Evolutionary conservation across 306 rosid genomes (phyloP), one percentile per base, ranked within the genome.

Genomic region (Sicyos baderoa): DNA sequence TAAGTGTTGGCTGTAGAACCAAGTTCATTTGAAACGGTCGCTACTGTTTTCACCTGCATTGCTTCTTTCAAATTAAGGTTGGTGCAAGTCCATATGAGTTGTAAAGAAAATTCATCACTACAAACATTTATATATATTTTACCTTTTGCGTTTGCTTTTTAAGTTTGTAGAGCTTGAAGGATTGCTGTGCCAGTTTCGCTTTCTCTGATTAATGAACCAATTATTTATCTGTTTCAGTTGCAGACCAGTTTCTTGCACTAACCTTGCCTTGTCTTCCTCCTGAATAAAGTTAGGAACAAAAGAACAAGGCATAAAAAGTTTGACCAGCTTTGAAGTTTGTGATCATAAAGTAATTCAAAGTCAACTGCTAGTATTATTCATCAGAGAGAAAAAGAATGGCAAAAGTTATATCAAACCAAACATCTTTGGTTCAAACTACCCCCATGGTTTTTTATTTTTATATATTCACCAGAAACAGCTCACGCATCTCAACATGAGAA

Each of bases 71-170:
- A 77, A 89, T 77, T 58, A 78, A 74, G 75, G 86, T 85, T 79
- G 86, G 83, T 49, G 64, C 79, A 48, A 75, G 53, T 77, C 37
- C 82, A 17, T 50, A 14, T 3, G 15, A 70, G 68, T 32, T 17
- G 23, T 15, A 6, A 5, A 1, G 27, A n/a, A 54, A 14, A 49
- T 14, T 0, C 42, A 35, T 35, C 42, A 35, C 42, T 4, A 35
- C 42, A 35, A 35, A 35, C 42, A 35, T 35, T 7, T 6, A n/a
- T 72, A 3, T 40, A 59, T 9, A 48, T 52, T 52, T 35, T 81
- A 93, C 99, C 97, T 93, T 69, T 90, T 93, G 83, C 99, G 96
- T 79, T 93, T 93, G 88, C 90, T 93, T 84, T 93, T 93, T 79
- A 86, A 85, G 60, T 82, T 94, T 25, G 89, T 88, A 7, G 99